Evolutionary conservation across 768 basidiomycete genomes (phyloP), one percentile per base, ranked within the genome.

Genomic region (Leccinum uliginosum): DNA sequence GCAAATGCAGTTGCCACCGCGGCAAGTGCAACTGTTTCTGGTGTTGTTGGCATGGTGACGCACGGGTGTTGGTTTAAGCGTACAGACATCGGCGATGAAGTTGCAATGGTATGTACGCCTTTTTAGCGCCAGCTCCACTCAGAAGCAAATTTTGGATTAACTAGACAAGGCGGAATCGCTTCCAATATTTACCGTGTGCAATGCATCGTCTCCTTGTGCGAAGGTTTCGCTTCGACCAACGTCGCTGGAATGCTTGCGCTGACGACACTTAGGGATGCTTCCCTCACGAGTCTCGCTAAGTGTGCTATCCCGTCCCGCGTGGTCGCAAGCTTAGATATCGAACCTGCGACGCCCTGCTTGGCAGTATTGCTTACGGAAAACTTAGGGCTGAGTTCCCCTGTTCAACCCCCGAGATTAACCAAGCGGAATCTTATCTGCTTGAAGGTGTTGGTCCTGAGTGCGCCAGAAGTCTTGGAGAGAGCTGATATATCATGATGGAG

Each of bases 121-220:
- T 14, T 1, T 3, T 3, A 15, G 4, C 30, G 35, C 30, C 34
- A 23, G 21, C 35, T 21, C 26, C 26, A 8, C 48, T 12, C 10
- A 32, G 6, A 56, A 30, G 23, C 35, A 21, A 34, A 51, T n/a
- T 9, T 21, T 99, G 63, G 96, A 99, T 68, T 96, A 98, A 71
- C 83, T 98, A 11, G 96, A 99, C 75, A 99, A 99, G 71, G 89
- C 93, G 0, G 96, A 99, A 62, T 85, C 94, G 0, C 97, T 96
- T 0, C 79, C 84, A 0, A 94, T 98, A 82, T 96, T 59, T 96
- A 95, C 67, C 86, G 86, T 0, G 81, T 97, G 0, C 94, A 98
- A 64, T 94, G 89, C 65, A 79, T 98, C 9, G 81, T 89, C 27
- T 86, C 91, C 0, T 75, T 99, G 3, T 91, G 89, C 58, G 92